Conservation (phyloP, 306 rosid species). For the Citrullus colocynthis region DNA sequence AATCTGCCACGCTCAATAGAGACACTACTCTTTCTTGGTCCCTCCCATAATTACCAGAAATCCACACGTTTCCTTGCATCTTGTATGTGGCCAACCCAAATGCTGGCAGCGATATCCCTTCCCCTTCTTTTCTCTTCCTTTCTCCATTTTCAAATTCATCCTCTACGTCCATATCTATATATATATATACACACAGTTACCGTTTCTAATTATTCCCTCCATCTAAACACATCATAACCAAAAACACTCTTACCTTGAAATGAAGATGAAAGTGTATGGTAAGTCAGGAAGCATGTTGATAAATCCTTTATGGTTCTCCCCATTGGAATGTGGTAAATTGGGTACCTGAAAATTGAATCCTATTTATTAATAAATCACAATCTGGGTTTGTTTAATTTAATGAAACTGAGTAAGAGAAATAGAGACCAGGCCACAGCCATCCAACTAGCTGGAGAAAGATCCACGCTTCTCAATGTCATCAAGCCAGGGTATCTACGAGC, state of each 20-base stretch:
- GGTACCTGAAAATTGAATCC: slow-evolving; percentile 51
- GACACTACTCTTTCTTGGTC: slow-evolving; percentile 70
- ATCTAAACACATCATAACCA: too few relatives aligned
- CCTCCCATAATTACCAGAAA: slow-evolving; percentile 60
- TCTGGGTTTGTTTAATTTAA: background rate
- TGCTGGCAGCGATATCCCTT: slow-evolving; percentile 48
- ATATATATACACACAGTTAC: too few relatives aligned
- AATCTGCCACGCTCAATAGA: slow-evolving; percentile 75
- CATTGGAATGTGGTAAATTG: slow-evolving; percentile 96
- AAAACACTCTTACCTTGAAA: slow-evolving; percentile 53
- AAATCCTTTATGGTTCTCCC: slow-evolving; percentile 86
- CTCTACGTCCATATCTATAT: slow-evolving; percentile 57
- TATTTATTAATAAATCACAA: background rate
- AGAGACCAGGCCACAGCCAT: slow-evolving; percentile 93
- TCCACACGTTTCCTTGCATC: slow-evolving; percentile 89
- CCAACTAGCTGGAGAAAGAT: slow-evolving; percentile 98
- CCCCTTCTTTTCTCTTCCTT: slow-evolving; percentile 55
- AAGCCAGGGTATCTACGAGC: slow-evolving; percentile 76
- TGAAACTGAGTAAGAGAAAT: background rate
- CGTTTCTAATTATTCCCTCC: too few relatives aligned
- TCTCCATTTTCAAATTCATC: slow-evolving; percentile 8
- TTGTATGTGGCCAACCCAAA: slow-evolving; percentile 93
- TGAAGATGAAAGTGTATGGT: slow-evolving; percentile 95
- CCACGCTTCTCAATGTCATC: slow-evolving; percentile 87
- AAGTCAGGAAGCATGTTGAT: slow-evolving; percentile 79